phyloP scores from a whole-genome alignment of 352 stramenopile genomes.

The Phytophthora pisi region DNA sequence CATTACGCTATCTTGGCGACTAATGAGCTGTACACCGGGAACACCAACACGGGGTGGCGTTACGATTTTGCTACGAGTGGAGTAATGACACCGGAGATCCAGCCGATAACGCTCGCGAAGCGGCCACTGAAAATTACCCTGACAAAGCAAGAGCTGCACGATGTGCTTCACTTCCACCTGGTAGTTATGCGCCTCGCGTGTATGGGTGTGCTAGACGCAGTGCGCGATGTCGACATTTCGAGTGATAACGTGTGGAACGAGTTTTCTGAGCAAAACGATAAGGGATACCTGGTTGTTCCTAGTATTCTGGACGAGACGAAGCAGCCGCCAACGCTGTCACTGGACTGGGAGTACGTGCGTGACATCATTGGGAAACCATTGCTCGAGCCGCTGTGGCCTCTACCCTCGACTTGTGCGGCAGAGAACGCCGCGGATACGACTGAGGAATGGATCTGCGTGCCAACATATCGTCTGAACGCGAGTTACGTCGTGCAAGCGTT shows the following conservation, averaged over 20 bases:
- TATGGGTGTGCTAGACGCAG: constrained; percentile 74
- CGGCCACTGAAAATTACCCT: constrained; percentile 45
- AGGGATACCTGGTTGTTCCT: constrained; percentile 84
- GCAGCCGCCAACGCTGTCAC: constrained; percentile 25
- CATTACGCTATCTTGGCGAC: constrained; percentile 77
- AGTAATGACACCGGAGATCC: constrained; percentile 69
- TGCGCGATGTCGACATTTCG: constrained; percentile 69
- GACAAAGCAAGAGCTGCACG: constrained; percentile 59
- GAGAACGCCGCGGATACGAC: constrained; percentile 22
- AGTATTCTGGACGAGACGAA: constrained; percentile 39
- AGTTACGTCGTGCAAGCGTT: constrained; percentile 68
- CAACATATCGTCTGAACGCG: constrained; percentile 68
- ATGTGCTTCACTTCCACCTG: constrained; percentile 78
- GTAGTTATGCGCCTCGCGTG: constrained; percentile 80
- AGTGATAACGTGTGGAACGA: constrained; percentile 74
- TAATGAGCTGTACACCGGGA: constrained; percentile 81
- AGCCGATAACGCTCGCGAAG: constrained; percentile 68
- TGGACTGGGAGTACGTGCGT: constrained; percentile 73
- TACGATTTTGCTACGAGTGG: constrained; percentile 85
- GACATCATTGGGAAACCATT: constrained; percentile 70
- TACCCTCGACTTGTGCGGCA: constrained; percentile 30
- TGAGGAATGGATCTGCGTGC: constrained; percentile 77
- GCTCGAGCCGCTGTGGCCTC: constrained; percentile 72
- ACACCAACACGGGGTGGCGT: constrained; percentile 79
- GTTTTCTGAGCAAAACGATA: constrained; percentile 89